Base-by-base conservation (phyloP, 2,329 filamentous ascomycete genomes). In the Thielaviopsis euricoi region DNA sequence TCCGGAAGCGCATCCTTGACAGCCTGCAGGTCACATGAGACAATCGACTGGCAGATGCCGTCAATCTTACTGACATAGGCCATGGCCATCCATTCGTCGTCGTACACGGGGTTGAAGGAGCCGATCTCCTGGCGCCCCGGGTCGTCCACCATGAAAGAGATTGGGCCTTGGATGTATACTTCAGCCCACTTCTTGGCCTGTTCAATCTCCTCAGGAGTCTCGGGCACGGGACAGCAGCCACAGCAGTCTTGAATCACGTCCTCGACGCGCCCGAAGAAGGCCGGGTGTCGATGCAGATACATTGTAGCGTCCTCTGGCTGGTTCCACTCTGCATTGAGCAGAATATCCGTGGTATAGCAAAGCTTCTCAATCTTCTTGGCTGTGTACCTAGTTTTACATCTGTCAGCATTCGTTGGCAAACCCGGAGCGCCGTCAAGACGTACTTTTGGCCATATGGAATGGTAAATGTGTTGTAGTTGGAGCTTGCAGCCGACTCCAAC, bases 81-180 rank as follows among this genome's bases (percentile, higher is more conserved):
- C 87, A 94, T 93, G 62, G 90, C 86, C 0, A 88, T 93, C 87
- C 88, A 94, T 65, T 93, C 87, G 55, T 87, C 77, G 49, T 88
- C 82, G 0, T 85, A 90, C 43, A 91, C 75, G 0, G 88, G 89
- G 64, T 93, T 85, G 71, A 94, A 94, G 10, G 77, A 80, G 25
- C 78, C 78, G 54, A 81, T 81, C 67, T 79, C 72, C 66, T 93
- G 89, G 58, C 89, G 77, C 19, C 89, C 89, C 1, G 89, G 87
- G 63, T 95, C 80, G 64, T 95, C 87, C 62, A 83, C 84, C 63
- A 93, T 74, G 68, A 94, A 94, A 0, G 75, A 74, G 10, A 93
- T 75, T 22, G 78, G 75, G 9, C 88, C 88, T 2, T 83, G 86
- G 22, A 95, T 81, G 65, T 87, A 91, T 4, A 81, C 82, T 66